Evolutionary conservation across 108 stramenopile species (phyloP).

Genomic region (Craspedostauros australis): DNA sequence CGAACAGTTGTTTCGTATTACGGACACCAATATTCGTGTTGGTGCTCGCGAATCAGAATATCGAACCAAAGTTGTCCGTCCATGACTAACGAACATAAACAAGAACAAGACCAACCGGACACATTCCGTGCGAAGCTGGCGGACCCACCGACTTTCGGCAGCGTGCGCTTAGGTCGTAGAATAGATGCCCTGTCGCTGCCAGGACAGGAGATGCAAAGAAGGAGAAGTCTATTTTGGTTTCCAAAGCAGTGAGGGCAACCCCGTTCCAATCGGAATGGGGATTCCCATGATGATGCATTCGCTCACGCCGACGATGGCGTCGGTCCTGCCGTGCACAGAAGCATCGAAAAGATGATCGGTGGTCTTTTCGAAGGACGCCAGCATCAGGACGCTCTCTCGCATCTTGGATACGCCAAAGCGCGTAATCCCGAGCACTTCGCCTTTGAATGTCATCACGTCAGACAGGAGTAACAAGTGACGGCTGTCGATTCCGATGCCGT

Average conservation of each 20-base stretch:
- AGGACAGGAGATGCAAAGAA: no score
- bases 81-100: no score
- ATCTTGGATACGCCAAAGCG: constrained; percentile 98
- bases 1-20: no score
- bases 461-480: constrained; percentile 93
- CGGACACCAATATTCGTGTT: no score
- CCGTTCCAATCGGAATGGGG: constrained; percentile 96
- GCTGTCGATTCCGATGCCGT: constrained; percentile 94
- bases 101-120: no score
- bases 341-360: constrained; percentile 99
- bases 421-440: constrained; percentile 96
- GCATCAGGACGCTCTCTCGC: constrained; percentile 96
- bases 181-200: no score
- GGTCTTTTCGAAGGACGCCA: constrained; percentile 99
- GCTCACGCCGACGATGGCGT: constrained; percentile 95
- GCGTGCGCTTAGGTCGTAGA: no score
- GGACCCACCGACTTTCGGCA: no score
- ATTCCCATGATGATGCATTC: constrained; percentile 99
- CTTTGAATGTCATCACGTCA: constrained; percentile 99
- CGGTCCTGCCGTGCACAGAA: constrained; percentile 92
- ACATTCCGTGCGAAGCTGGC: no score
- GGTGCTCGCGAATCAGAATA: no score
- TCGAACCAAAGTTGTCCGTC: no score
- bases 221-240: no score
- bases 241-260: constrained; percentile 91